phyloP scores from a whole-genome alignment of 2,329 filamentous ascomycete species.

The Talaromyces funiculosus region DNA sequence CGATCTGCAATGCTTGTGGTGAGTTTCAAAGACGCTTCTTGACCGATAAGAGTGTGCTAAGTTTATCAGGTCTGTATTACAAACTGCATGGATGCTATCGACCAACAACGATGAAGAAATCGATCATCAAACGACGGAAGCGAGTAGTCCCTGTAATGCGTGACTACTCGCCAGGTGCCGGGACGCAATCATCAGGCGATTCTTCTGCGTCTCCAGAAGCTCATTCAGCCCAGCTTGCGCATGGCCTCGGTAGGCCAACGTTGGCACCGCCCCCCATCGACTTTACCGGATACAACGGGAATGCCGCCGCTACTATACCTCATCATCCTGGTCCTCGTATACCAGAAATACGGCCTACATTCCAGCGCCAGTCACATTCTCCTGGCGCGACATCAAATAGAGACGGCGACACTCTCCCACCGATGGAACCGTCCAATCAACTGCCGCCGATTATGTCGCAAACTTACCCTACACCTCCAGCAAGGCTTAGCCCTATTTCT shows the following conservation, averaged over 20 bases:
- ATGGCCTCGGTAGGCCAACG: constrained; percentile 34
- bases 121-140: constrained; percentile 92
- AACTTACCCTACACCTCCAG: constrained; percentile 41
- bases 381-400: constrained; percentile 21
- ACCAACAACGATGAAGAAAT: constrained; percentile 98
- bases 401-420: constrained; percentile 25
- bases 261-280: constrained; percentile 45
- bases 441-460: constrained; percentile 36
- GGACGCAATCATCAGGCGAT: constrained; percentile 36
- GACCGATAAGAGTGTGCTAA: not conserved
- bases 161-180: constrained; percentile 40
- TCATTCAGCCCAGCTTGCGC: constrained; percentile 29
- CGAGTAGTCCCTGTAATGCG: constrained; percentile 76
- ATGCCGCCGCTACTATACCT: constrained; percentile 25
- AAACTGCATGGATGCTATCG: constrained; percentile 92
- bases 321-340: constrained; percentile 27
- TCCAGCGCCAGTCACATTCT: constrained; percentile 14
- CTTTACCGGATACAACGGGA: constrained; percentile 43
- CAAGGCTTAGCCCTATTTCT: constrained; percentile 66
- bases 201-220: constrained; percentile 41
- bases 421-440: constrained; percentile 32
- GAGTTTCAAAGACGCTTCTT: constrained; percentile 35
- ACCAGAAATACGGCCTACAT: constrained; percentile 23
- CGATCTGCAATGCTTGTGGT: constrained; percentile 98
- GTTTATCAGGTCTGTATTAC: constrained; percentile 72